phyloP scores from a whole-genome alignment of 768 basidiomycete species.

The Cystofilobasidium ferigula region DNA sequence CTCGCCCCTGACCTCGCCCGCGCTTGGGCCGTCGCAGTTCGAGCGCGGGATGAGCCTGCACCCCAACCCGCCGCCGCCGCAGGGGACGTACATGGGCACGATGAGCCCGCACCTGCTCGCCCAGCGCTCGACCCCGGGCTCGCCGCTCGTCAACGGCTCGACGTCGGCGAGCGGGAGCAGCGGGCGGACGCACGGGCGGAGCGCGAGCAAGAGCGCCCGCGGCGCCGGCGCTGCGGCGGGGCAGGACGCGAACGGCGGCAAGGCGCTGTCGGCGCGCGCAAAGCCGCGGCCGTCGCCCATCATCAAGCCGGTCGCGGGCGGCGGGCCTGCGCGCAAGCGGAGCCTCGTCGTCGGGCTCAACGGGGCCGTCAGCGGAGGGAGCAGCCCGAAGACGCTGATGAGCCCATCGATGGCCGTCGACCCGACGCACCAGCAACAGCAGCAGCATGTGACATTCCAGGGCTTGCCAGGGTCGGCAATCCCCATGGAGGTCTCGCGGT shows the following conservation, averaged over 20 bases:
- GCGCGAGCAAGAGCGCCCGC: not conserved
- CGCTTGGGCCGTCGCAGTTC: conserved; percentile 32
- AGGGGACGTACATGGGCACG: conserved; percentile 2
- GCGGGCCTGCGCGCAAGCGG: conserved; percentile 3
- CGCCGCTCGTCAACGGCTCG: conserved; percentile 25
- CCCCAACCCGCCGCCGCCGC: not conserved
- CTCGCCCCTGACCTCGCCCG: conserved; percentile 41
- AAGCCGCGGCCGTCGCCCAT: conserved; percentile 16
- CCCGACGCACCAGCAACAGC: not conserved
- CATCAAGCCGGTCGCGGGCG: conserved; percentile 15
- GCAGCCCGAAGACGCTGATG: not conserved
- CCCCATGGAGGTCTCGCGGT: conserved; percentile 1
- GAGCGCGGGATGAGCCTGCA: conserved; percentile 5
- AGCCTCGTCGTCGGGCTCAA: not conserved
- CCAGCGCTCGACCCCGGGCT: conserved; percentile 29
- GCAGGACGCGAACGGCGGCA: not conserved
- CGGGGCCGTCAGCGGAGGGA: not conserved
- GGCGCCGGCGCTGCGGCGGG: not conserved
- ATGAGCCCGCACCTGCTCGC: conserved; percentile 22
- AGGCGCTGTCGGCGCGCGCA: not conserved
- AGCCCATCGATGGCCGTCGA: not conserved
- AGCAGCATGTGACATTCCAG: not conserved
- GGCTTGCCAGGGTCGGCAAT: not conserved
- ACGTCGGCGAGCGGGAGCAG: not conserved
- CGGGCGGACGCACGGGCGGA: not conserved